A percentile compares a stretch with the other conserved stretches of the same genome.
Evolutionary conservation across 1,284 basidiomycete species (phyloP).

Genomic region (Moesziomyces sp.): DNA sequence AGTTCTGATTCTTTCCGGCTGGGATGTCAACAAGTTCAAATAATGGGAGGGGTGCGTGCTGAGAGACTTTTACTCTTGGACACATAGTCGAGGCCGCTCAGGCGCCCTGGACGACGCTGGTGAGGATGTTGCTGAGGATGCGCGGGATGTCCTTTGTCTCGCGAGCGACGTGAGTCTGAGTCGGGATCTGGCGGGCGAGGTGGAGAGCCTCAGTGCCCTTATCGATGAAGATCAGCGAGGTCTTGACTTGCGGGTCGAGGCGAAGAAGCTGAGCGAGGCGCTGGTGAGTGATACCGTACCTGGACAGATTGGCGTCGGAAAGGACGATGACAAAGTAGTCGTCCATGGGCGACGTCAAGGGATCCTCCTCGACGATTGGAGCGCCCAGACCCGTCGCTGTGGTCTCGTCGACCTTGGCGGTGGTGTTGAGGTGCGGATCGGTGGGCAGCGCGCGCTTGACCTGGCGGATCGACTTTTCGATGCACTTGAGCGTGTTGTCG

Average conservation of each 20-base stretch:
- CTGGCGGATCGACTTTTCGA: conserved; percentile 49
- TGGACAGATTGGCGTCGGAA: conserved; percentile 67
- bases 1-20: too few relatives aligned
- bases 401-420: conserved; percentile 5
- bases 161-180: conserved; percentile 58
- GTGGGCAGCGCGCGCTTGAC: conserved; percentile 31
- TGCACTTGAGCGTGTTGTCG: conserved; percentile 58
- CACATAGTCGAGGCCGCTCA: background rate
- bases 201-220: conserved; percentile 53
- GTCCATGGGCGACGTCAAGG: conserved; percentile 53
- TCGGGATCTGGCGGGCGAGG: conserved; percentile 52
- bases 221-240: conserved; percentile 64
- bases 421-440: background rate
- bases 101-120: conserved; percentile 52
- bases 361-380: conserved; percentile 27
- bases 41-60: too few relatives aligned
- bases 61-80: too few relatives aligned
- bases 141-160: conserved; percentile 61
- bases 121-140: conserved; percentile 60
- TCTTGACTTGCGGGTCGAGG: conserved; percentile 59
- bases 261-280: conserved; percentile 51
- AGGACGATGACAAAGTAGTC: conserved; percentile 69
- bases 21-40: too few relatives aligned
- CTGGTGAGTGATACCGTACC: conserved; percentile 66
- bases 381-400: conserved; percentile 23